phyloP scores from a whole-genome alignment of 768 basidiomycete species.

The Cystobasidium onofrii region DNA sequence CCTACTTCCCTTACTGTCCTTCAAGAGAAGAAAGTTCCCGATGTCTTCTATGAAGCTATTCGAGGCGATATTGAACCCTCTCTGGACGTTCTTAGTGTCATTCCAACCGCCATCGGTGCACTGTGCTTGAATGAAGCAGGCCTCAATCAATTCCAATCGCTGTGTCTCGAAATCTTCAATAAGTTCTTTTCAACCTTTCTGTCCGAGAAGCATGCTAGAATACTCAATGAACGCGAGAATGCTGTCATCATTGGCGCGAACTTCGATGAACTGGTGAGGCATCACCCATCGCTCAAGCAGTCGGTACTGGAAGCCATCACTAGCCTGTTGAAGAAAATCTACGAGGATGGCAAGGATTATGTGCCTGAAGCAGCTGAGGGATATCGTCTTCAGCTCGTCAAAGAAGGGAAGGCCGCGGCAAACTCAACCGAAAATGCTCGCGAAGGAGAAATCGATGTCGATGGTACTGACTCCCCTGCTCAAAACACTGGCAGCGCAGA shows the following conservation, averaged over 20 bases:
- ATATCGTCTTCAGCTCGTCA: conserved; percentile 33
- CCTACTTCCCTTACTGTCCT: conserved; percentile 86
- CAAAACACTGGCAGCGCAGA: not conserved
- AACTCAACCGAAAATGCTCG: not conserved
- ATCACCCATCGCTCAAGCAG: conserved; percentile 79
- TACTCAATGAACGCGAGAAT: conserved; percentile 86
- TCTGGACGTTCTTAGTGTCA: conserved; percentile 66
- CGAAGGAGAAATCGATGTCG: not conserved
- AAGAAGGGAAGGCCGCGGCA: not conserved
- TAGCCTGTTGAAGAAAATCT: conserved; percentile 61
- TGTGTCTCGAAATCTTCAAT: conserved; percentile 68
- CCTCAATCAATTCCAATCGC: conserved; percentile 61
- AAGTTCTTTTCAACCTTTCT: conserved; percentile 78
- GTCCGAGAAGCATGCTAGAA: conserved; percentile 69
- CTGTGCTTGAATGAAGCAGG: conserved; percentile 88
- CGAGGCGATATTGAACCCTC: conserved; percentile 76
- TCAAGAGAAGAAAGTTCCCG: conserved; percentile 83
- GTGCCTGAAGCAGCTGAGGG: conserved; percentile 34
- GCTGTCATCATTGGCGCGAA: conserved; percentile 77
- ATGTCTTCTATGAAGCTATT: conserved; percentile 75
- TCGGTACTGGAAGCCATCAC: conserved; percentile 71
- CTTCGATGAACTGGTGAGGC: conserved; percentile 89
- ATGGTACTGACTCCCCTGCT: not conserved
- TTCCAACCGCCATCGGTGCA: conserved; percentile 91
- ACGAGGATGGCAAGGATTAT: conserved; percentile 57